phyloP scores from a whole-genome alignment of 2,329 filamentous ascomycete species.

The Ambrosiella beaveri region DNA sequence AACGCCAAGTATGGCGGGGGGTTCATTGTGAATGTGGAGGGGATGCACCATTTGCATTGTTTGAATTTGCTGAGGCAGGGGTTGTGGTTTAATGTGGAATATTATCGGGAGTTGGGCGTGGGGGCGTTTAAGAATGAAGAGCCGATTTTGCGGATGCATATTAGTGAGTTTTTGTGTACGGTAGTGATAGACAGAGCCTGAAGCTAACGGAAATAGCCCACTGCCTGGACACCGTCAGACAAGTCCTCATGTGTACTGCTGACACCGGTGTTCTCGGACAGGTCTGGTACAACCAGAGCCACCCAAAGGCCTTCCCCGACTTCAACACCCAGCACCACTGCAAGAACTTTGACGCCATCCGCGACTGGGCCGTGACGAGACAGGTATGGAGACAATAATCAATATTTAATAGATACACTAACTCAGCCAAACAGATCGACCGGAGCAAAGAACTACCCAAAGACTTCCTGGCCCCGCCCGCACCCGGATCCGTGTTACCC shows the following conservation, averaged over 20 bases:
- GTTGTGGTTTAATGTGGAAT: constrained; percentile 40
- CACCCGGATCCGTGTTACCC: constrained; percentile 3
- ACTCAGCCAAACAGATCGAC: constrained; percentile 3
- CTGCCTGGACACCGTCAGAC: constrained; percentile 43
- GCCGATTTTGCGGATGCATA: constrained; percentile 35
- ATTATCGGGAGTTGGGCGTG: constrained; percentile 32
- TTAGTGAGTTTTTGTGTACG: constrained; percentile 24
- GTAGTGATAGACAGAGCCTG: neutral
- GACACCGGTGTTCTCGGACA: constrained; percentile 44
- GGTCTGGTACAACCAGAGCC: constrained; percentile 34
- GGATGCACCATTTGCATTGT: constrained; percentile 40
- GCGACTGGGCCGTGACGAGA: constrained; percentile 34
- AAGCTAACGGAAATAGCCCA: constrained; percentile 25
- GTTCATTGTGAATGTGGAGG: constrained; percentile 39
- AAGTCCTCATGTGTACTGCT: constrained; percentile 45
- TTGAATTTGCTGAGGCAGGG: constrained; percentile 43
- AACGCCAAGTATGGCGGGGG: constrained; percentile 38
- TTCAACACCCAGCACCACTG: constrained; percentile 45
- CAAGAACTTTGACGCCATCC: constrained; percentile 36
- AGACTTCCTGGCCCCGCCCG: constrained; percentile 10
- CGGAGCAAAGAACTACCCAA: constrained; percentile 9
- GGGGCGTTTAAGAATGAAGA: constrained; percentile 40
- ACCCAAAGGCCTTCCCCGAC: constrained; percentile 37
- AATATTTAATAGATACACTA: neutral
- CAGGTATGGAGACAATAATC: constrained; percentile 23